These are phyloP conservation scores for Thermochaetoides thermophila DNA, from an alignment of 495 filamentous ascomycete genomes.

Conservation along the genomic window DNA sequence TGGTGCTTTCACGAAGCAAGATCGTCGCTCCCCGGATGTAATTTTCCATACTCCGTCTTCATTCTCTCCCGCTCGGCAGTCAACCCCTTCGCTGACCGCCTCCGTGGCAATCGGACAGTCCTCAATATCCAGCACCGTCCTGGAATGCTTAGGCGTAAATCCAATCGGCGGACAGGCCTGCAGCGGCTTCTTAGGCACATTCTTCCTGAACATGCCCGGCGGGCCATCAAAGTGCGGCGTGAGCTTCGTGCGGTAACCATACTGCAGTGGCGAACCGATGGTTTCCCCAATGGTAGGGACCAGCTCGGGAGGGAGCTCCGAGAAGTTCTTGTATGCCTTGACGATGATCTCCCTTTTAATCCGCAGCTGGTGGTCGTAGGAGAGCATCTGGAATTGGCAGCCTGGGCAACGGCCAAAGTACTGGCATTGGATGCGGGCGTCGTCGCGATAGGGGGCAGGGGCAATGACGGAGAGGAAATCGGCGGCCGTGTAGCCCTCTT, in stretches of 20 bases:
- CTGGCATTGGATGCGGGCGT: constrained; percentile 57
- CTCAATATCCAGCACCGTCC: constrained; percentile 76
- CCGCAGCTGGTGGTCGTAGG: constrained; percentile 69
- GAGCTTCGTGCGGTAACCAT: constrained; percentile 88
- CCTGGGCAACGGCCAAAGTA: constrained; percentile 84
- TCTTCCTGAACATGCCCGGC: constrained; percentile 23
- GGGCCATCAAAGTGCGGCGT: constrained; percentile 88
- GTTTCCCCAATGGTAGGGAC: constrained; percentile 69
- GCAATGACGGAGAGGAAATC: constrained; percentile 68
- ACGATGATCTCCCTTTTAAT: constrained; percentile 78
- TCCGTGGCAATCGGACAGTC: constrained; percentile 93
- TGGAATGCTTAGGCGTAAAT: constrained; percentile 68
- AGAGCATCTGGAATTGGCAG: constrained; percentile 95
- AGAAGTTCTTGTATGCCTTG: constrained; percentile 87
- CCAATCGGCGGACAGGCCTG: constrained; percentile 62
- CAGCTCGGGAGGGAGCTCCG: constrained; percentile 55
- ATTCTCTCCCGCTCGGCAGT: constrained; percentile 58
- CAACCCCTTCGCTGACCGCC: constrained; percentile 60
- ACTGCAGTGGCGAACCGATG: constrained; percentile 77
- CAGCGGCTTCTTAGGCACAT: constrained; percentile 25
- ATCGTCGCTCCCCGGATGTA: constrained; percentile 78
- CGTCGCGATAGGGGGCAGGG: constrained; percentile 62
- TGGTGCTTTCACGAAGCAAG: constrained; percentile 73
- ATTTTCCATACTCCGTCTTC: constrained; percentile 45
- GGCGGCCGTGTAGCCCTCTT: constrained; percentile 49